Evolutionary conservation across 805 yeast species (phyloP).

Genomic region (Nakazawaea ishiwadae): DNA sequence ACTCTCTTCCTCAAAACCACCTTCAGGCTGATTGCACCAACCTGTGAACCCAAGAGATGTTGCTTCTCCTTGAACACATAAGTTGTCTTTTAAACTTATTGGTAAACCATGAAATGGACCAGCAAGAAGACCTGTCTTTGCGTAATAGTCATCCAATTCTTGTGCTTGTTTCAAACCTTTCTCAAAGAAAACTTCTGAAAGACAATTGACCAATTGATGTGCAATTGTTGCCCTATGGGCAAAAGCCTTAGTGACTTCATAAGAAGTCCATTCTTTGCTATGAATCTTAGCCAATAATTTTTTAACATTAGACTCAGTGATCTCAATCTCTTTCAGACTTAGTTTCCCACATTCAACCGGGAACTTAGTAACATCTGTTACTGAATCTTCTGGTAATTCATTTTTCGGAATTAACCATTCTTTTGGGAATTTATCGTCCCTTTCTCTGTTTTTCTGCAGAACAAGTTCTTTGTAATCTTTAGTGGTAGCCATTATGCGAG

Average conservation of each 20-base stretch:
- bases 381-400: constrained; percentile 24
- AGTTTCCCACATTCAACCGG: constrained; percentile 32
- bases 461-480: constrained; percentile 38
- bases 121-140: constrained; percentile 39
- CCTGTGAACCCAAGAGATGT: constrained; percentile 45
- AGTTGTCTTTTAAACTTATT: constrained; percentile 36
- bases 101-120: constrained; percentile 72
- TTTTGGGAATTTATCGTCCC: constrained; percentile 36
- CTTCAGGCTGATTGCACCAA: constrained; percentile 32
- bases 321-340: constrained; percentile 30
- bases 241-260: constrained; percentile 47
- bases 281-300: not conserved
- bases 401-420: constrained; percentile 39
- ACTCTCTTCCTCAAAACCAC: constrained; percentile 28
- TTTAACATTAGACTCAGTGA: constrained; percentile 30
- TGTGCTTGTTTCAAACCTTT: constrained; percentile 56
- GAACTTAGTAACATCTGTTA: constrained; percentile 35
- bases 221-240: constrained; percentile 55
- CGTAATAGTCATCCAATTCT: constrained; percentile 46
- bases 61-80: constrained; percentile 42
- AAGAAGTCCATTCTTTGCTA: constrained; percentile 33
- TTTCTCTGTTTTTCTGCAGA: constrained; percentile 31
- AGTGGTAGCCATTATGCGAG: too few species aligned
- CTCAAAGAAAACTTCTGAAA: constrained; percentile 43
- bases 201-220: constrained; percentile 45